phyloP scores from a whole-genome alignment of 225 moss, liverwort and hornwort genomes.

The Pseudisothecium myosuroides region DNA sequence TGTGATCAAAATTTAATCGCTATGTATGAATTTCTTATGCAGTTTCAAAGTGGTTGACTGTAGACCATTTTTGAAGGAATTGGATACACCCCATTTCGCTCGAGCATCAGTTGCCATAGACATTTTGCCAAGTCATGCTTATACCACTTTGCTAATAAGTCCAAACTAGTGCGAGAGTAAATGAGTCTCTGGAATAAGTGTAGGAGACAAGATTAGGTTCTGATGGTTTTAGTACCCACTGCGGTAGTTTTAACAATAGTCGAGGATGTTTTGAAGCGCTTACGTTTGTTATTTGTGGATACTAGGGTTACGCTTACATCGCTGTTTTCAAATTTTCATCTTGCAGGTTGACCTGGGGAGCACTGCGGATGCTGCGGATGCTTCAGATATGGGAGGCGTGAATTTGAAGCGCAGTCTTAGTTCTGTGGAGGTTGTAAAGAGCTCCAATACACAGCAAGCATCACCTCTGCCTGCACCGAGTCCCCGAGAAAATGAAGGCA shows the following conservation, averaged over 20 bases:
- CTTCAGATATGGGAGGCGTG: slow-evolving; percentile 10
- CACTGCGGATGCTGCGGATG: slow-evolving; percentile 11
- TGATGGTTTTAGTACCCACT: background rate
- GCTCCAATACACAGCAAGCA: slow-evolving; percentile 1
- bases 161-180: background rate
- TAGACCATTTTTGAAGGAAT: background rate
- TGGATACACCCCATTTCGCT: background rate
- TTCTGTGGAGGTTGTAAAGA: slow-evolving; percentile 15
- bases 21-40: background rate
- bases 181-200: background rate
- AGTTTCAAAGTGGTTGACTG: background rate
- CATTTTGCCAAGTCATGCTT: background rate
- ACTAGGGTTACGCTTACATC: background rate
- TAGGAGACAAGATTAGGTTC: background rate
- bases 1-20: background rate
- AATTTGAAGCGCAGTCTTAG: slow-evolving; percentile 17
- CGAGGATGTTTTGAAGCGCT: background rate
- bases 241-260: background rate
- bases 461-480: slow-evolving; percentile 26
- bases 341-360: slow-evolving; percentile 20
- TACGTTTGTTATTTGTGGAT: background rate
- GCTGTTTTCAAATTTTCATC: background rate
- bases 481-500: slow-evolving; percentile 38
- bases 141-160: background rate
- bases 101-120: background rate